Base-by-base conservation (phyloP, 768 basidiomycete species). In the Gloeopeniophorella convolvens region DNA sequence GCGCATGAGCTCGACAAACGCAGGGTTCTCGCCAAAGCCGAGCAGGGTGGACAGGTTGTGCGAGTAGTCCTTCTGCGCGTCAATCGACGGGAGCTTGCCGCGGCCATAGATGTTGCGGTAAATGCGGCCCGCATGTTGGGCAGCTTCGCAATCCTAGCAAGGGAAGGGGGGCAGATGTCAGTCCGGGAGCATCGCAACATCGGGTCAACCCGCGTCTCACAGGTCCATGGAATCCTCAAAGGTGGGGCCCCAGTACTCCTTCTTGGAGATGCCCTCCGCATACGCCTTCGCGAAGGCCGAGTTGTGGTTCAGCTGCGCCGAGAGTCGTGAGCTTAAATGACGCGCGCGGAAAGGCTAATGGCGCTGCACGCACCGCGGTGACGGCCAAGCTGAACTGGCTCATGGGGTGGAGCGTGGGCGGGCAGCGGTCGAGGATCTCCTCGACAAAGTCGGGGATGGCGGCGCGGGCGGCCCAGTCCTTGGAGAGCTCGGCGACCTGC, bases 201-300 rank as follows among this genome's bases (percentile, higher is more conserved):
- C n/a, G n/a, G n/a, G n/a, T n/a, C n/a, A n/a, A 28, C 27, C 39
- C 8, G 34, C 11, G 5, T 13, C 61, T 63, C 68, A 88, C 85
- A 91, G 71, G 65, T 91, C 88, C 88, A 90, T 91, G 40, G 79
- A 75, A 65, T 91, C 88, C 66, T 94, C 92, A 54, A 90, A 93
- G 44, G 83, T 85, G 46, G 92, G 88, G 55, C 85, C 82, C 95
- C 95, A 98, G 77, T 98, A 98, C 42, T 97, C 92, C 69, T 84
- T 86, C 76, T 98, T 98, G 62, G 83, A 80, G 58, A 92, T 77
- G 52, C 95, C 95, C 59, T 89, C 76, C 49, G 87, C 83, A 71
- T 98, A 98, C 4, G 91, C 90, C 67, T 91, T 89, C 49, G 94
- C 92, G 64, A 98, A 98, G 26, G 90, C 89, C 5, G 95, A 97